Evolutionary conservation across 805 yeast genomes (phyloP).

Genomic region (Metschnikowia reukaufii): DNA sequence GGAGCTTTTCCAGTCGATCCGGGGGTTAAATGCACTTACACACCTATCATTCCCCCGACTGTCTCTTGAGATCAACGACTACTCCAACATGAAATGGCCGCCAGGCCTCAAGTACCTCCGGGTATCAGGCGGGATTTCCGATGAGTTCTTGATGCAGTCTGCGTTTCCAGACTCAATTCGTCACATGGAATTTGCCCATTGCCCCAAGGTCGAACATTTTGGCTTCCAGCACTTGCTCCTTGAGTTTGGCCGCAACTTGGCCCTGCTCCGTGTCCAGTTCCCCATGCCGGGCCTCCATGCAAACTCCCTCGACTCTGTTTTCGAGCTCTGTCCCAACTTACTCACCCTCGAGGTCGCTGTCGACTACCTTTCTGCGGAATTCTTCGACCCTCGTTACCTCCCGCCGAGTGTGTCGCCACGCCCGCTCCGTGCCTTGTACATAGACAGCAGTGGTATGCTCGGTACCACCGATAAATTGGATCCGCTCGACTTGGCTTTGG

Average conservation of each 20-base stretch:
- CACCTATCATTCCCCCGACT: constrained; percentile 87
- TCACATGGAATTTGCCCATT: constrained; percentile 77
- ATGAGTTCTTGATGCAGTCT: constrained; percentile 69
- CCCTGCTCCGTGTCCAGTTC: constrained; percentile 65
- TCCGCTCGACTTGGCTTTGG: constrained; percentile 86
- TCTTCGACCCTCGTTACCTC: constrained; percentile 37
- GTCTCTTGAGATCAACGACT: constrained; percentile 67
- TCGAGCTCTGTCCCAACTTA: constrained; percentile 76
- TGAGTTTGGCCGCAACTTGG: constrained; percentile 65
- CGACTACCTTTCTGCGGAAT: constrained; percentile 62
- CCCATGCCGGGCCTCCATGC: constrained; percentile 83
- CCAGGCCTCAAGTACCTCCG: constrained; percentile 66
- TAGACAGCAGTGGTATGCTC: constrained; percentile 82
- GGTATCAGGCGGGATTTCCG: constrained; percentile 86
- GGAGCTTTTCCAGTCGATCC: constrained; percentile 75
- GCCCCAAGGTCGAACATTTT: constrained; percentile 71
- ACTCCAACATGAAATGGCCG: constrained; percentile 70
- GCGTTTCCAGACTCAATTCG: constrained; percentile 72
- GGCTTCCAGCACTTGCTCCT: constrained; percentile 62
- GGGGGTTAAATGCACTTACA: constrained; percentile 59
- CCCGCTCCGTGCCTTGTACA: constrained; percentile 61
- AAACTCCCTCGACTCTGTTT: constrained; percentile 69
- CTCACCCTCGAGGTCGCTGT: constrained; percentile 65
- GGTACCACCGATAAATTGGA: constrained; percentile 82
- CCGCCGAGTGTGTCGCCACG: constrained; percentile 26